Base-by-base conservation (phyloP, 106 monocot genomes). In the Triglochin maritima region DNA sequence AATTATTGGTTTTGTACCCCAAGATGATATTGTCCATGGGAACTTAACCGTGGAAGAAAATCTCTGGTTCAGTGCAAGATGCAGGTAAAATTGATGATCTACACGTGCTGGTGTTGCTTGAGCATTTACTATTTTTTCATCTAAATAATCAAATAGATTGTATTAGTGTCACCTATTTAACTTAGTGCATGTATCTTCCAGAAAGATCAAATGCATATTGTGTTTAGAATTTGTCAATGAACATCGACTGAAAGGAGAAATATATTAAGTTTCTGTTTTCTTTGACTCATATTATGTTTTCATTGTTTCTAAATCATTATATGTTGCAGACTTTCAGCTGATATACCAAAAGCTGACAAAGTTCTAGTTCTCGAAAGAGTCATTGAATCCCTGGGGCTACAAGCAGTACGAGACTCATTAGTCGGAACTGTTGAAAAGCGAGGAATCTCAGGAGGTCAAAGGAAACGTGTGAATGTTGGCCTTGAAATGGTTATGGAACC, bases 11-110 rank as follows among this genome's bases (percentile, higher is more conserved):
- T 96, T 96, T 82, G 96, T 96, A 4, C 96, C 96, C 44, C 96
- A 96, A 80, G 96, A 96, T 88, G 96, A 96, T 73, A 80, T 96
- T 77, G 96, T 96, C 50, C 96, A 96, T 79, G 96, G 96, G 3
- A 86, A 96, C 72, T 82, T 96, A 74, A 88, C 96, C 11, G 96
- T 96, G 16, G 90, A 96, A 78, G 96, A 96, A 70, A 96, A 96
- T 77, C 83, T 96, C 62, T 96, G 90, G 96, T 96, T 96, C 69
- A 96, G 91, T 53, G 96, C 96, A 59, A 84, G 81, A 60, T 96
- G 96, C 84, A 96, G 96, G 90, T 96, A 87, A 42, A 17, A 46
- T 6, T 44, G 5, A 67, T 55, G 43, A 29, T 29, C 29, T 29
- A 29, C 29, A 29, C 1, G 29, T 29, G 29, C 29, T 29, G 29